Base-by-base conservation (phyloP, 768 basidiomycete genomes). In the Boletus coccyginus region DNA sequence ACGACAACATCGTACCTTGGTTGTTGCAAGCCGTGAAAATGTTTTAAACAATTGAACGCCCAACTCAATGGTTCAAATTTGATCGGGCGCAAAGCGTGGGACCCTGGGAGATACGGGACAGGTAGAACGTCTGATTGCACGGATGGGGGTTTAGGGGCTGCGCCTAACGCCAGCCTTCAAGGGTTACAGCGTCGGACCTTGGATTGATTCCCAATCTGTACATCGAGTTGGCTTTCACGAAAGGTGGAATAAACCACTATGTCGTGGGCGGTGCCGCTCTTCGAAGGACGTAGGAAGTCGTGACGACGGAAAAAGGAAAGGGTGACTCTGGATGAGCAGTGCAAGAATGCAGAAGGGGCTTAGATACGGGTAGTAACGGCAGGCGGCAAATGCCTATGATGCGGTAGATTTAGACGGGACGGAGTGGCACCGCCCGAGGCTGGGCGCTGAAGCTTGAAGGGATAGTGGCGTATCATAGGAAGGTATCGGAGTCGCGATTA, bases 1-100 rank as follows among this genome's bases (percentile, higher is more conserved):
- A 17, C 16, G 14, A 13, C 5, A 7, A n/a, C n/a, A n/a, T n/a
- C n/a, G n/a, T n/a, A n/a, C n/a, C n/a, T n/a, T n/a, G n/a, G n/a
- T n/a, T n/a, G n/a, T n/a, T n/a, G n/a, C n/a, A n/a, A n/a, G n/a
- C n/a, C n/a, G n/a, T n/a, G n/a, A n/a, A n/a, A n/a, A n/a, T n/a
- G n/a, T n/a, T n/a, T n/a, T n/a, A n/a, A n/a, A n/a, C n/a, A n/a
- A n/a, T n/a, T n/a, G n/a, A n/a, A n/a, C 5, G 27, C 27, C 48
- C 41, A 14, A 33, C 11, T 10, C 17, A 32, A 47, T 12, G 14
- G 21, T 36, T 24, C 31, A 36, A 17, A 24, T 36, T 17, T 13
- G 38, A 17, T 50, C 58, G 50, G 57, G 17, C 9, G 17, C 43
- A 60, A 54, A 56, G 59, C 44, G 52, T 39, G 27, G 17, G 47